Percentiles rank a stretch among this genome's conserved stretches.
phyloP scores from a whole-genome alignment of 2,329 filamentous ascomycete genomes.

The Colletotrichum noveboracense region DNA sequence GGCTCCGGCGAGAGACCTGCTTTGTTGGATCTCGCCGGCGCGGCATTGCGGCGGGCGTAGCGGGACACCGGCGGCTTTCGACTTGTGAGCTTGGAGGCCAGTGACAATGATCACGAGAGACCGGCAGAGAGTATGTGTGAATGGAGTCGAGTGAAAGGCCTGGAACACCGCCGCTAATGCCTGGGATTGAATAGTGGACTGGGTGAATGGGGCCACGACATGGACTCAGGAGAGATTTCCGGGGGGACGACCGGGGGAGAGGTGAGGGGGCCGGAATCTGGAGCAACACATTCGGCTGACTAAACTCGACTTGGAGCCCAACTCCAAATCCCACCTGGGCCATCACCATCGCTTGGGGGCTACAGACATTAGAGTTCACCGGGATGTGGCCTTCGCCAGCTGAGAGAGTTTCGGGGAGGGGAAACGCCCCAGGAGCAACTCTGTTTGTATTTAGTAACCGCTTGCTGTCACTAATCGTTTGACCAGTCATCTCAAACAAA shows the following conservation, averaged over 20 bases:
- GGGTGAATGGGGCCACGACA: not conserved
- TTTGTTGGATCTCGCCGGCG: constrained; percentile 14
- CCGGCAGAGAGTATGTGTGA: not conserved
- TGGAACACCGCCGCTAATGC: not conserved
- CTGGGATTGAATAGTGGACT: not conserved
- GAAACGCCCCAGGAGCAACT: not conserved
- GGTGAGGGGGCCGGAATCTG: not conserved
- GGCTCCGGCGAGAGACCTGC: constrained; percentile 22
- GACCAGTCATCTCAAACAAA: not conserved
- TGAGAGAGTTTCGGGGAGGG: not conserved
- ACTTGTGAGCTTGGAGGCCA: not conserved
- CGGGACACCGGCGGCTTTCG: not conserved
- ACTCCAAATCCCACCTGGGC: not conserved
- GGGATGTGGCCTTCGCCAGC: not conserved
- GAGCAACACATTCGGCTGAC: constrained; percentile 1
- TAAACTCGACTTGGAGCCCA: not conserved
- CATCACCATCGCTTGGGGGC: not conserved
- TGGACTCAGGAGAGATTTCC: not conserved
- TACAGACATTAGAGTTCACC: not conserved
- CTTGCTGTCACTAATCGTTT: not conserved
- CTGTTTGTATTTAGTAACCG: not conserved
- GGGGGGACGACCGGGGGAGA: not conserved
- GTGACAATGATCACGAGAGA: not conserved
- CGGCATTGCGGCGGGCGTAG: not conserved
- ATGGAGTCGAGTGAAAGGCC: not conserved